A percentile compares a stretch with the other conserved stretches of the same genome.
Evolutionary conservation across 371 early-diverging fungal genomes (phyloP).

Genomic region (Circinella umbellata): DNA sequence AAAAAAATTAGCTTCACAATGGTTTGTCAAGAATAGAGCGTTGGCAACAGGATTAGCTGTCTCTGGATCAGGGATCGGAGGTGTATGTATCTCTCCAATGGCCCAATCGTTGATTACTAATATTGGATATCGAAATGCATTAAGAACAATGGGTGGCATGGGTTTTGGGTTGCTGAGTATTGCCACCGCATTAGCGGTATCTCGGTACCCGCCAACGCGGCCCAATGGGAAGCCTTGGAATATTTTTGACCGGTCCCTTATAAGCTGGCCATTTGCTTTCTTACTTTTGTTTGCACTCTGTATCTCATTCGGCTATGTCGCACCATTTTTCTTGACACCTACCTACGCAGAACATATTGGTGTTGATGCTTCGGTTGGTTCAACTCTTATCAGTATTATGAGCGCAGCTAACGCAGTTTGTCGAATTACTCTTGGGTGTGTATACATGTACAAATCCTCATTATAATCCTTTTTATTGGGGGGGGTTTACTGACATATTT

Average conservation of each 20-base stretch:
- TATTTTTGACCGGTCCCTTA: constrained; percentile 31
- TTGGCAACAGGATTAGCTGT: constrained; percentile 81
- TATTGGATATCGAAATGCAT: constrained; percentile 59
- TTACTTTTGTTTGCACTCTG: constrained; percentile 42
- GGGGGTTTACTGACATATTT: background rate
- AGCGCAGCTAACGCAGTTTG: constrained; percentile 22
- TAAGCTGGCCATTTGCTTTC: constrained; percentile 33
- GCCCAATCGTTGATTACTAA: constrained; percentile 52
- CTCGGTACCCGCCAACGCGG: constrained; percentile 33
- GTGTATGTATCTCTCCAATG: constrained; percentile 67
- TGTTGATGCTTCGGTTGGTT: constrained; percentile 14
- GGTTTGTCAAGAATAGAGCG: constrained; percentile 74
- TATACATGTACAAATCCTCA: background rate
- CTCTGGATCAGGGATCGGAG: constrained; percentile 80
- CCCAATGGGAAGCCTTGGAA: constrained; percentile 20
- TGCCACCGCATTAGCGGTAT: constrained; percentile 37
- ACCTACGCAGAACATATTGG: constrained; percentile 21
- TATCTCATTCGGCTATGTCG: constrained; percentile 50
- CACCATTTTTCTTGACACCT: constrained; percentile 32
- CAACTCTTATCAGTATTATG: constrained; percentile 25
- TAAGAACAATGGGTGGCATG: constrained; percentile 47
- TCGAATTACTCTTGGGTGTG: constrained; percentile 38
- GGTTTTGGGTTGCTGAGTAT: constrained; percentile 42
- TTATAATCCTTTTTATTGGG: no score
- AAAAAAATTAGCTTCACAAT: constrained; percentile 41